Percentiles rank a stretch among this genome's conserved stretches.
phyloP scores from a whole-genome alignment of 1,284 basidiomycete genomes.

The Ganoderma sinense region DNA sequence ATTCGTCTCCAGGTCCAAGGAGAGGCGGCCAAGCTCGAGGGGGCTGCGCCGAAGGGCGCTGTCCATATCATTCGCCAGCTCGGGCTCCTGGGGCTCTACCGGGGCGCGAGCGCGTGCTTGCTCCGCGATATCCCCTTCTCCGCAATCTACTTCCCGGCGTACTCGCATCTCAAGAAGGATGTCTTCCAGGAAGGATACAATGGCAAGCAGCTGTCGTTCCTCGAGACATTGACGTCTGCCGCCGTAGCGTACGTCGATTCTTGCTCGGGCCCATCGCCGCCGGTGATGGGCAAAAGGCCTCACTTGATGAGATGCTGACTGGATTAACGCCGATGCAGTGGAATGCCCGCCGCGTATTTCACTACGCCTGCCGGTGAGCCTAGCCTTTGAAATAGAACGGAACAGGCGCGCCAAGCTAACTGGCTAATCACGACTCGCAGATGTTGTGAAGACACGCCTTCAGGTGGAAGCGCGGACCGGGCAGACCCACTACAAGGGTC shows the following conservation, averaged over 20 bases:
- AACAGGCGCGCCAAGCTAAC: constrained; percentile 25
- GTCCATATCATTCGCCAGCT: constrained; percentile 93
- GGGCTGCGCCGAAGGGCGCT: constrained; percentile 84
- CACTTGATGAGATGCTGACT: constrained; percentile 29
- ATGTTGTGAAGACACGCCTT: constrained; percentile 98
- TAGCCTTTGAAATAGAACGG: constrained; percentile 4
- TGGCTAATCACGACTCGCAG: constrained; percentile 51
- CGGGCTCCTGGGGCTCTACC: constrained; percentile 93
- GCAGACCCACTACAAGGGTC: constrained; percentile 92
- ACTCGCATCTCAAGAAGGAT: constrained; percentile 90
- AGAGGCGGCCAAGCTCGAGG: constrained; percentile 88
- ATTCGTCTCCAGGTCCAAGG: constrained; percentile 98
- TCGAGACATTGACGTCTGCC: constrained; percentile 88
- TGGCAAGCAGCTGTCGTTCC: constrained; percentile 91
- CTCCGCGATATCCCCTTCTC: constrained; percentile 96
- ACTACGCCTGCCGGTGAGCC: constrained; percentile 81
- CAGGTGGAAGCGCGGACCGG: constrained; percentile 96
- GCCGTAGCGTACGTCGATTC: constrained; percentile 74
- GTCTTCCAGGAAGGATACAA: constrained; percentile 96
- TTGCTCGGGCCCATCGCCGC: constrained; percentile 19
- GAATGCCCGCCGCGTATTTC: constrained; percentile 94
- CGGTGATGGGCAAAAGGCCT: constrained; percentile 29
- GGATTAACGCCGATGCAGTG: constrained; percentile 52
- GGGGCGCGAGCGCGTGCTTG: constrained; percentile 88
- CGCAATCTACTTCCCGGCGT: constrained; percentile 83